phyloP scores from a whole-genome alignment of 129 eudicot species.

The Flaveria trinervia region DNA sequence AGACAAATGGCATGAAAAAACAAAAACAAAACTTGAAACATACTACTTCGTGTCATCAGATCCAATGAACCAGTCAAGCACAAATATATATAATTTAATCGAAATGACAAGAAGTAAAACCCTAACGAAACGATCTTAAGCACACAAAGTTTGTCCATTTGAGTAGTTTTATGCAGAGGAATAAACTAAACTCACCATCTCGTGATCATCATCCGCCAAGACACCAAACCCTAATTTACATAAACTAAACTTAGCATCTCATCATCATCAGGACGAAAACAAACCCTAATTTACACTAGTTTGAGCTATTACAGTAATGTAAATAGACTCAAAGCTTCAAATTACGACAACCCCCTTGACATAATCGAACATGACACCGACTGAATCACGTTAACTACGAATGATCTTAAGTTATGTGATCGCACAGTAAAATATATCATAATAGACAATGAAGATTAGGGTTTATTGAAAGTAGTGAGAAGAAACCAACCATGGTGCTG shows the following conservation, averaged over 20 bases:
- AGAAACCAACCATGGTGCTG: slow-evolving; percentile 11
- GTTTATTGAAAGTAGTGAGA: neutral
- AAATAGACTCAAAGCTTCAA: neutral
- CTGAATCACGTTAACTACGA: neutral
- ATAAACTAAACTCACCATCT: neutral
- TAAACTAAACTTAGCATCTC: neutral
- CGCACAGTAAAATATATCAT: neutral
- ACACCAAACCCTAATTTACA: too few species aligned
- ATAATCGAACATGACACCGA: neutral
- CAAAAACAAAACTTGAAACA: neutral
- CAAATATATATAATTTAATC: too few species aligned
- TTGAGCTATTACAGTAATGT: neutral
- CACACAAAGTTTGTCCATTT: neutral
- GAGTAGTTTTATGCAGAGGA: neutral
- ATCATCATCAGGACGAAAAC: too few species aligned
- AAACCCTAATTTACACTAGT: slow-evolving; percentile 12
- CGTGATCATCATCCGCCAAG: neutral
- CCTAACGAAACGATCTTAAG: slow-evolving; percentile 10
- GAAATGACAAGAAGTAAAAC: slow-evolving; percentile 9
- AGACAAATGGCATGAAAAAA: neutral
- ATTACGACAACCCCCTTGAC: neutral
- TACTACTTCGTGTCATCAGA: neutral
- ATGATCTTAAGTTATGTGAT: neutral
- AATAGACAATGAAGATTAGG: neutral
- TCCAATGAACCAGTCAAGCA: slow-evolving; percentile 10